Base-by-base conservation (phyloP, 345 rosid species). In the Iberis pinnata region DNA sequence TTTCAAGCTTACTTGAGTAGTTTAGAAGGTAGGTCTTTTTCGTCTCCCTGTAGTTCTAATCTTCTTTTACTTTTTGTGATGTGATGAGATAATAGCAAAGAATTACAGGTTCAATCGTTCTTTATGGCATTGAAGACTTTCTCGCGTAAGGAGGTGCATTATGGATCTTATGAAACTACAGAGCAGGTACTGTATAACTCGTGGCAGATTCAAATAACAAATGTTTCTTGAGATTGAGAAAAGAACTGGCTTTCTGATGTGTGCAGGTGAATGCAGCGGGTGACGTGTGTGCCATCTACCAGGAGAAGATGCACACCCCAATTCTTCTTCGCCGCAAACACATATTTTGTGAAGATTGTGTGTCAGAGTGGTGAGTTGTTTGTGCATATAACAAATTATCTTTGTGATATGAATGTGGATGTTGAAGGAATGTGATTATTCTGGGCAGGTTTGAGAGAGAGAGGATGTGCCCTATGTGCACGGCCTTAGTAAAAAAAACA, bases 231-330 rank as follows among this genome's bases (percentile, higher is more conserved):
- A 26, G 48, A 43, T 20, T 18, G 40, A 53, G 56, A 50, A 48
- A 61, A 25, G 51, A 49, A 55, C 20, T 49, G 59, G 18, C 46
- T 61, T 61, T 61, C 15, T 40, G 32, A 31, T 72, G 24, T 62
- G 52, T 74, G 78, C 77, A 88, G 97, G 97, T 93, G 45, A 86
- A 67, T 71, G 90, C 92, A 27, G 97, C 87, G 13, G 97, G 98
- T 31, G 98, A 92, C 73, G 58, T 88, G 35, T 92, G 97, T 59
- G 97, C 97, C 58, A 92, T 88, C 42, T 92, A 97, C 76, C 98
- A 88, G 79, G 97, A 88, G 71, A 92, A 92, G 80, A 92, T 92
- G 98, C 95, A 92, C 59, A 81, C 88, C 43, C 98, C 98, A 12
- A 64, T 92, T 61, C 74, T 92, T 63, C 97, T 92, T 49, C 84